Evolutionary conservation across 495 filamentous ascomycete species (phyloP), one percentile per base, ranked within the genome.

Genomic region (Podospora anserina): DNA sequence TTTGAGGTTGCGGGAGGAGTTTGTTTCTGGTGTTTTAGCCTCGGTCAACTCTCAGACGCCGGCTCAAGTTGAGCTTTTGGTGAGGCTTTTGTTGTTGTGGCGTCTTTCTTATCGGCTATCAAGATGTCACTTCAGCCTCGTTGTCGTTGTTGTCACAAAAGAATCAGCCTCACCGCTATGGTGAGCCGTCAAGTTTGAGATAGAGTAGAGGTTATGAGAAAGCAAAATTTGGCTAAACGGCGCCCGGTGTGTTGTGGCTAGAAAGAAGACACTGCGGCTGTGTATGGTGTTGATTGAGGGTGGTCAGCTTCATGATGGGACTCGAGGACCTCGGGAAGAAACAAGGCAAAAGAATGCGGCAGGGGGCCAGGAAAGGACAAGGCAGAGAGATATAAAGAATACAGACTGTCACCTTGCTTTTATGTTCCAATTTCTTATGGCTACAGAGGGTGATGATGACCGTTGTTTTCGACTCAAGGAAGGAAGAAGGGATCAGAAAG

Each of bases 271-370:
- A 59, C 23, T 11, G 15, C 68, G 68, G 68, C 26, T 69, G 55
- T 68, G 68, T 69, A 58, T 69, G 32, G 68, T 56, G 44, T 69
- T 66, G 68, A 69, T 66, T 54, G 39, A 49, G 39, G 13, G 39
- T 49, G 39, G 39, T 49, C 39, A 49, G 39, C 39, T 49, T 49
- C 39, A 3, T 49, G 39, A 49, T 13, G 23, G 23, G 23, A 1
- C 23, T 23, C 23, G 23, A 23, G 23, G 23, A 23, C 13, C 15
- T 49, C 6, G 9, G 15, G 6, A 16, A 11, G 39, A 49, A 9
- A 49, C 5, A 49, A 49, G 39, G 39, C 39, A 49, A 3, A 2
- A 16, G 9, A 11, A 49, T 13, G 39, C 39, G 39, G 15, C 39
- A 49, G 39, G 39, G 39, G 0, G 15, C 7, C 0, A 49, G 39